Conservation (phyloP, 345 rosid species). For the Eucalyptus sideroxylon region DNA sequence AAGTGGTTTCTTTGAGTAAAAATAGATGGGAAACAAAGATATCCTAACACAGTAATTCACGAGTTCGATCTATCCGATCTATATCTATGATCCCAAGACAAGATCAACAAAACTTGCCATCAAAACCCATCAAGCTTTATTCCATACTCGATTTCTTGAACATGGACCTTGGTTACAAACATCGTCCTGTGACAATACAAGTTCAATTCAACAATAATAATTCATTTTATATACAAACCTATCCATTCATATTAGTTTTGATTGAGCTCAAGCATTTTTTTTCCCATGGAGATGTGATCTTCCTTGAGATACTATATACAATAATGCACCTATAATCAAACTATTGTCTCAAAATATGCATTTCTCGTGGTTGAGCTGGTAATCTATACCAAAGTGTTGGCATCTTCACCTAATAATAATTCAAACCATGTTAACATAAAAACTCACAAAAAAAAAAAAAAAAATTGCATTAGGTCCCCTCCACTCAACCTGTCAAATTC, state of each 20-base stretch:
- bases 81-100: not conserved
- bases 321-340: not conserved
- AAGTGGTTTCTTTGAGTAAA: not conserved
- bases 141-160: not conserved
- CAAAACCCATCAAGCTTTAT: not conserved
- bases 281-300: not conserved
- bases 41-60: accelerated
- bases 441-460: not conserved
- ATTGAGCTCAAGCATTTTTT: not conserved
- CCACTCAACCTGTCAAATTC: not conserved
- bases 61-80: not conserved
- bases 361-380: not conserved
- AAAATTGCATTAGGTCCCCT: not conserved
- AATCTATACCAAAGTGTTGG: not conserved
- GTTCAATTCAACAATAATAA: not conserved
- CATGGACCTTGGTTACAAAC: not conserved
- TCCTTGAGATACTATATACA: not conserved
- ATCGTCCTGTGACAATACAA: accelerated
- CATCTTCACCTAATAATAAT: not conserved
- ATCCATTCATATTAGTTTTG: not conserved
- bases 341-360: not conserved
- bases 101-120: not conserved
- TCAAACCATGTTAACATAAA: not conserved
- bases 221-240: not conserved
- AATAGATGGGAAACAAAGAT: not conserved